Percentiles rank a stretch among this genome's conserved stretches.
Conservation (phyloP, 2,329 filamentous ascomycete species). For the Stemphylium lycopersici region DNA sequence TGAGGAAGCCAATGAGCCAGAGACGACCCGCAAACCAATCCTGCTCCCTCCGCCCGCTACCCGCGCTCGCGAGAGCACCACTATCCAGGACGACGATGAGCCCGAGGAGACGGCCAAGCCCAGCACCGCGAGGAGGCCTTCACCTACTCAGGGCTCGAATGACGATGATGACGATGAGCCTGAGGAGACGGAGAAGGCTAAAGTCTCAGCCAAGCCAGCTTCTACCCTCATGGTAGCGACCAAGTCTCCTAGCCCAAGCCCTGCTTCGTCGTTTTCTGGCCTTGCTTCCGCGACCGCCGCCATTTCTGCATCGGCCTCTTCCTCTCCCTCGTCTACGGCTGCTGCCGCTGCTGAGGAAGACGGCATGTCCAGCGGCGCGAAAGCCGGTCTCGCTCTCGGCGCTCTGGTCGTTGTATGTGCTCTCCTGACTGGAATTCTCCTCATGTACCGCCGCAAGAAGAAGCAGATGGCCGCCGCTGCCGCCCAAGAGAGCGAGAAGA, state of each 20-base stretch:
- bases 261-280: conserved; percentile 24
- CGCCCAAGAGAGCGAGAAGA: conserved; percentile 51
- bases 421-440: conserved; percentile 71
- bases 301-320: conserved; percentile 33
- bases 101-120: conserved; percentile 21
- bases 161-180: not conserved
- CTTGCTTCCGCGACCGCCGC: conserved; percentile 32
- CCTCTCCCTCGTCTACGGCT: conserved; percentile 22
- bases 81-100: conserved; percentile 18
- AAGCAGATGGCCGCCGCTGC: conserved; percentile 56
- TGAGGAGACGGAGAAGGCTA: conserved; percentile 21
- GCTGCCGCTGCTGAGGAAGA: conserved; percentile 23
- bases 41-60: conserved; percentile 29
- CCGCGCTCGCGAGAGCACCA: conserved; percentile 21
- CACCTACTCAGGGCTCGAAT: conserved; percentile 20
- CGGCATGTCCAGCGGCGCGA: conserved; percentile 59
- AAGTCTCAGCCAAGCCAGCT: conserved; percentile 21
- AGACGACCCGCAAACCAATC: conserved; percentile 14
- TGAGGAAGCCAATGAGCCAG: conserved; percentile 59
- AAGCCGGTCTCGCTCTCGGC: conserved; percentile 86
- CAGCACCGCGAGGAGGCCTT: conserved; percentile 26
- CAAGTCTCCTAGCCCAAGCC: conserved; percentile 28
- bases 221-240: conserved; percentile 38
- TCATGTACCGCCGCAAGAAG: conserved; percentile 76
- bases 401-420: conserved; percentile 72